Conservation (phyloP, 2,329 filamentous ascomycete species). For the Rhytidhysteron rufulum region DNA sequence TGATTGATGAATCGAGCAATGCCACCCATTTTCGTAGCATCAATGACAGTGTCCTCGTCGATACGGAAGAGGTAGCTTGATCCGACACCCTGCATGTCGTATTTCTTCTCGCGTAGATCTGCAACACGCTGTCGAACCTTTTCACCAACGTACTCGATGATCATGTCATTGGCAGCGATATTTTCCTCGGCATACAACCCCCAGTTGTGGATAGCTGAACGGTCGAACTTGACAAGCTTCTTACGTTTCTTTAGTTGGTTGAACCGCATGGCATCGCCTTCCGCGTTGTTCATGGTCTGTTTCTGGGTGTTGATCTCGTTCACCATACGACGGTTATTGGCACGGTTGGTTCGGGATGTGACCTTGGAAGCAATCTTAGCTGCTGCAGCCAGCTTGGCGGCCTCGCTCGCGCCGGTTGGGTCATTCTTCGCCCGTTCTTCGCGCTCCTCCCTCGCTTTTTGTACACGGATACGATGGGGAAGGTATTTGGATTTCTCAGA, state of each 20-base stretch:
- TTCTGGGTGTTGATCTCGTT: slow-evolving; percentile 96
- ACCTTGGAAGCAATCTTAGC: slow-evolving; percentile 82
- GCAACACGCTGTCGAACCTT: slow-evolving; percentile 95
- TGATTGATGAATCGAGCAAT: slow-evolving; percentile 99
- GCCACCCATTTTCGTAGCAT: slow-evolving; percentile 96
- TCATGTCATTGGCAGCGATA: slow-evolving; percentile 97
- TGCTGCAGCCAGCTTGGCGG: slow-evolving; percentile 64
- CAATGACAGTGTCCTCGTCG: slow-evolving; percentile 94
- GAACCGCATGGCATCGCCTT: slow-evolving; percentile 91
- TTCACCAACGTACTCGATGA: slow-evolving; percentile 98
- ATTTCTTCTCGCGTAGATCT: slow-evolving; percentile 88
- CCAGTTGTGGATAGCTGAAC: slow-evolving; percentile 98
- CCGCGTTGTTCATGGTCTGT: slow-evolving; percentile 64
- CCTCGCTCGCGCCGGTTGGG: slow-evolving; percentile 62
- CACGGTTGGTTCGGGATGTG: slow-evolving; percentile 88
- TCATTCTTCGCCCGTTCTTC: slow-evolving; percentile 69
- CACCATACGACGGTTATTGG: slow-evolving; percentile 90
- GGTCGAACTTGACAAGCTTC: slow-evolving; percentile 96
- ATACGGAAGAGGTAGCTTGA: slow-evolving; percentile 98
- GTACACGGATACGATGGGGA: slow-evolving; percentile 94
- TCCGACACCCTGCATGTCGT: slow-evolving; percentile 93
- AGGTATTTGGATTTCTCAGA: slow-evolving; percentile 98
- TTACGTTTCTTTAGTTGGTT: slow-evolving; percentile 99
- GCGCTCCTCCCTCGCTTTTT: slow-evolving; percentile 86
- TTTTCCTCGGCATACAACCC: slow-evolving; percentile 97